Percentiles rank a stretch among this genome's conserved stretches.
phyloP scores from a whole-genome alignment of 2,329 filamentous ascomycete species.

The Mycosphaerelloides madeirae region DNA sequence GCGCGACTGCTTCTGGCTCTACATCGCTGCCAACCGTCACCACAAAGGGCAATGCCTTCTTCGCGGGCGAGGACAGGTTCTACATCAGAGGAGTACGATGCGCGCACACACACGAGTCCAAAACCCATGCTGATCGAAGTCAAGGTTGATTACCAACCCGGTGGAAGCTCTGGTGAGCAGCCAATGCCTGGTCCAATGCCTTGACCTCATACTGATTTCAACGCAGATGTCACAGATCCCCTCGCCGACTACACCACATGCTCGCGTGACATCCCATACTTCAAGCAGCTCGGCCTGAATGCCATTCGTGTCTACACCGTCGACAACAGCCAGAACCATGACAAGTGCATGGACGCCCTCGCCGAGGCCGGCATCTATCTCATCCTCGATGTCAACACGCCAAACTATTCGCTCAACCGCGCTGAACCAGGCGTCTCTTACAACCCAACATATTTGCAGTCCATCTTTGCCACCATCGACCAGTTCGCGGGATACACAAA shows the following conservation, averaged over 20 bases:
- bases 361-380: conserved; percentile 84
- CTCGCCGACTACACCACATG: conserved; percentile 66
- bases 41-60: conserved; percentile 60
- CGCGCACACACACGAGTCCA: too few species aligned
- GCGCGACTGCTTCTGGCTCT: conserved; percentile 33
- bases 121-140: too few species aligned
- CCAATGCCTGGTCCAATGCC: too few species aligned
- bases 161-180: conserved; percentile 51
- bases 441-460: conserved; percentile 78
- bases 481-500: conserved; percentile 77
- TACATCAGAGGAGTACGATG: conserved; percentile 50
- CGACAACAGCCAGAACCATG: conserved; percentile 75
- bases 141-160: conserved; percentile 42
- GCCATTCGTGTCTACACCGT: conserved; percentile 89
- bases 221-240: conserved; percentile 55
- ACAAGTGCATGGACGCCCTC: conserved; percentile 75
- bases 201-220: too few species aligned
- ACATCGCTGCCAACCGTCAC: conserved; percentile 51
- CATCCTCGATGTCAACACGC: conserved; percentile 82
- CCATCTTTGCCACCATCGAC: conserved; percentile 81
- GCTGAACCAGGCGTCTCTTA: conserved; percentile 65
- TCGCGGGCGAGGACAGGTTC: conserved; percentile 55
- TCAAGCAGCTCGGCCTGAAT: conserved; percentile 81
- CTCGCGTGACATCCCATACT: conserved; percentile 72
- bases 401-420: conserved; percentile 80